Evolutionary conservation across 768 basidiomycete species (phyloP).

Genomic region (Boletellus sp.): DNA sequence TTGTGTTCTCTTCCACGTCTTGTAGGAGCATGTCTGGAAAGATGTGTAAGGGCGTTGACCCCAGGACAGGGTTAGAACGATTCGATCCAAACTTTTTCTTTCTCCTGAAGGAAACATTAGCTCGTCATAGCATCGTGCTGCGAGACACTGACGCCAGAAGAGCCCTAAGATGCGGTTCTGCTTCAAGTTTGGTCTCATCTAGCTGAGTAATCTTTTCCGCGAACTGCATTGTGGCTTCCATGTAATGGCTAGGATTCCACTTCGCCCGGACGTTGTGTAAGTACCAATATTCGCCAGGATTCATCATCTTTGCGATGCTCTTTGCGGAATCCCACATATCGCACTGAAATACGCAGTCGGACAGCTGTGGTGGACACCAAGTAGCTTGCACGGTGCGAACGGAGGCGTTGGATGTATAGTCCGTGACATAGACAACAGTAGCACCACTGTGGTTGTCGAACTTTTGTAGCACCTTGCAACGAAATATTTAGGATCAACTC

Average conservation of each 20-base stretch:
- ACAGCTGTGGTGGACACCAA: conserved; percentile 48
- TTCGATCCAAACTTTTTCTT: conserved; percentile 40
- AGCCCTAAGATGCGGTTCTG: conserved; percentile 39
- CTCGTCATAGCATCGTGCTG: background rate
- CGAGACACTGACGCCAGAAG: conserved; percentile 47
- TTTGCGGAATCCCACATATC: conserved; percentile 58
- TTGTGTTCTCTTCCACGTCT: conserved; percentile 39
- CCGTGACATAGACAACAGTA: conserved; percentile 58
- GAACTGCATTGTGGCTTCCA: conserved; percentile 53
- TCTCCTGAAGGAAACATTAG: conserved; percentile 37
- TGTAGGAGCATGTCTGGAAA: conserved; percentile 47
- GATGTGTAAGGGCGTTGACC: conserved; percentile 22
- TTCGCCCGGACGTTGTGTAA: conserved; percentile 52
- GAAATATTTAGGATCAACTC: background rate
- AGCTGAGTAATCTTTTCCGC: conserved; percentile 42
- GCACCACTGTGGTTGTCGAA: conserved; percentile 37
- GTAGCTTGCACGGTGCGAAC: conserved; percentile 33
- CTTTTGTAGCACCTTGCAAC: conserved; percentile 46
- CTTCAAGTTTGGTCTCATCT: conserved; percentile 36
- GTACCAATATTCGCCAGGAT: conserved; percentile 46
- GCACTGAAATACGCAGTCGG: conserved; percentile 46
- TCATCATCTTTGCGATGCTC: conserved; percentile 40
- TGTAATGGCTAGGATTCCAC: conserved; percentile 34
- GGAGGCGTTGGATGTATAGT: conserved; percentile 50
- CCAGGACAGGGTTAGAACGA: conserved; percentile 16